A percentile compares a stretch with the other conserved stretches of the same genome.
These are phyloP conservation scores for Cladorrhinum sp. DNA, from an alignment of 2,329 filamentous ascomycete species.

Conservation along the genomic window DNA sequence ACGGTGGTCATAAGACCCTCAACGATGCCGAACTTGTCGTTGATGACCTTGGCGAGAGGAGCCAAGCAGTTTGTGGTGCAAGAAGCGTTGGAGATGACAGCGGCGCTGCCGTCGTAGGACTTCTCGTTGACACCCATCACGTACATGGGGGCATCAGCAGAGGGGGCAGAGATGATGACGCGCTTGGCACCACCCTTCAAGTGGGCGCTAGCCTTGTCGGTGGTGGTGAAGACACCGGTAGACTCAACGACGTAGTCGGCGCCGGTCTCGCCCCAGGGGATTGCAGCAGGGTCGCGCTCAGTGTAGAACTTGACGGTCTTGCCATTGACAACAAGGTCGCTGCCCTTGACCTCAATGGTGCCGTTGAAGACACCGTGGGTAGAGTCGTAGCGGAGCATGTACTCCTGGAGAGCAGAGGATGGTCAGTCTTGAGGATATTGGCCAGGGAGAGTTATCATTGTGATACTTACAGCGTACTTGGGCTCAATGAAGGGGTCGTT, in stretches of 20 bases:
- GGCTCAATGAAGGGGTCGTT: slow-evolving; percentile 99
- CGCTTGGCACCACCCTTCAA: slow-evolving; percentile 98
- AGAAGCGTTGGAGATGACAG: slow-evolving; percentile 98
- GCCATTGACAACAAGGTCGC: slow-evolving; percentile 83
- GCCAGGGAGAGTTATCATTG: slow-evolving; percentile 11
- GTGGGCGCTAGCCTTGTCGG: slow-evolving; percentile 89
- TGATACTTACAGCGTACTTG: slow-evolving; percentile 83
- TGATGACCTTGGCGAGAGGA: slow-evolving; percentile 97
- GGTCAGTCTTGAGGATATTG: slow-evolving; percentile 31
- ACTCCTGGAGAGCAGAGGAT: slow-evolving; percentile 58
- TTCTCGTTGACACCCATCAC: slow-evolving; percentile 99
- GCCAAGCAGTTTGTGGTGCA: slow-evolving; percentile 99
- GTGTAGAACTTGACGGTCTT: slow-evolving; percentile 94
- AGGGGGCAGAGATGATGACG: slow-evolving; percentile 90
- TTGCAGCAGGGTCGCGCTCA: slow-evolving; percentile 83
- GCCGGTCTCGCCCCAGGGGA: slow-evolving; percentile 84
- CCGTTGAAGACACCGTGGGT: slow-evolving; percentile 98
- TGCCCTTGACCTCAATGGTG: slow-evolving; percentile 68
- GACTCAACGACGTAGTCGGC: slow-evolving; percentile 96
- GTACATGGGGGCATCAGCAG: slow-evolving; percentile 98
- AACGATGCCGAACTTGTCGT: slow-evolving; percentile 96
- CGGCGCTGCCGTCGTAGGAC: slow-evolving; percentile 83
- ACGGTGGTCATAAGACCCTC: slow-evolving; percentile 99
- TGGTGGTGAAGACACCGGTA: slow-evolving; percentile 98
- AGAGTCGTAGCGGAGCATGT: slow-evolving; percentile 99